Evolutionary conservation across 2,329 filamentous ascomycete species (phyloP).

Genomic region (Cladobotryum mycophilum): DNA sequence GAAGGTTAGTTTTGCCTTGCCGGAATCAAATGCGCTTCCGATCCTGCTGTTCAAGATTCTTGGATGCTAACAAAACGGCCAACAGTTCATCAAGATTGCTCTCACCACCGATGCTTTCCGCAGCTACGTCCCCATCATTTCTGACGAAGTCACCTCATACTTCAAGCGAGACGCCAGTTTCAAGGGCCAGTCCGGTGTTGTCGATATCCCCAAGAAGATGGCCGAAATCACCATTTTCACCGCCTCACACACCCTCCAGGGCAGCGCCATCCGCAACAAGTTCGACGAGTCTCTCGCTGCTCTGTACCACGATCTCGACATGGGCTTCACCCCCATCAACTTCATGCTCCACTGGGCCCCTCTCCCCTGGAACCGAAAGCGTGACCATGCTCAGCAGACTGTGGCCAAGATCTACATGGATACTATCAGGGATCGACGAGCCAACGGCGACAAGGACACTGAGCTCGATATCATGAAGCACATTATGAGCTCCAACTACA

Average conservation of each 20-base stretch:
- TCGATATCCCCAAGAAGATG: slow-evolving; percentile 69
- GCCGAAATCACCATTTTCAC: slow-evolving; percentile 87
- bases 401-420: slow-evolving; percentile 78
- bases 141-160: slow-evolving; percentile 66
- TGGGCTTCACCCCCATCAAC: slow-evolving; percentile 84
- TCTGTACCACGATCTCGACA: slow-evolving; percentile 83
- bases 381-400: slow-evolving; percentile 72
- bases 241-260: slow-evolving; percentile 78
- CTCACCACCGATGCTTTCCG: slow-evolving; percentile 69
- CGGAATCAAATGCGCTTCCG: background rate
- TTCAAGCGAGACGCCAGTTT: slow-evolving; percentile 61
- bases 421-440: slow-evolving; percentile 68
- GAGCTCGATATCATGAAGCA: slow-evolving; percentile 81
- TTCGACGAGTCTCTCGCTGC: slow-evolving; percentile 77
- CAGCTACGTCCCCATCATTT: slow-evolving; percentile 72
- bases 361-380: slow-evolving; percentile 78
- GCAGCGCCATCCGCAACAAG: slow-evolving; percentile 70
- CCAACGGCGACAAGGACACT: slow-evolving; percentile 41
- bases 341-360: slow-evolving; percentile 87
- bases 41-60: slow-evolving; percentile 3
- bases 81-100: slow-evolving; percentile 72
- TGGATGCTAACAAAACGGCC: slow-evolving; percentile 10
- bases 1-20: slow-evolving; percentile 52
- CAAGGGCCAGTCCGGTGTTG: slow-evolving; percentile 60
- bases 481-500: slow-evolving; percentile 79